These are phyloP conservation scores for Carex cristatella DNA, from an alignment of 176 grass and related monocot species.

Conservation along the genomic window DNA sequence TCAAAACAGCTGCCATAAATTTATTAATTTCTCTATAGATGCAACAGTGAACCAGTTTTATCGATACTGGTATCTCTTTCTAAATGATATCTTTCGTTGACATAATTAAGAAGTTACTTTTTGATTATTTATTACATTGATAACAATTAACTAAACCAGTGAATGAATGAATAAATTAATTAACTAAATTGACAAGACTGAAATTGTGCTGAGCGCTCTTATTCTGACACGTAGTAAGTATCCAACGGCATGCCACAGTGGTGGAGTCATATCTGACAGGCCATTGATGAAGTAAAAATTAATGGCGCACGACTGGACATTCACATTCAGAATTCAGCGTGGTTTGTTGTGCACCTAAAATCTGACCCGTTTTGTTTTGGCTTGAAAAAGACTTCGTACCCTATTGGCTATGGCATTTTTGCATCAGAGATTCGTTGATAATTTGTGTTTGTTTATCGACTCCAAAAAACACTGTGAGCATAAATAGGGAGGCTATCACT, in stretches of 20 bases:
- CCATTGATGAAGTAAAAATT: background rate
- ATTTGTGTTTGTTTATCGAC: background rate
- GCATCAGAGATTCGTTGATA: background rate
- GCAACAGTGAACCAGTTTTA: background rate
- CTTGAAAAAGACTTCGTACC: background rate
- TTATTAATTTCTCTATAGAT: background rate
- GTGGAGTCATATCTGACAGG: background rate
- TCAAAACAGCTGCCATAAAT: background rate
- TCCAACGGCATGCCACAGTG: background rate
- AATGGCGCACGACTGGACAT: background rate
- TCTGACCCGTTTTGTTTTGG: constrained; percentile 21
- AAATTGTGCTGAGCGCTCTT: background rate
- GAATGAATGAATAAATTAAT: background rate
- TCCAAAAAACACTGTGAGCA: background rate
- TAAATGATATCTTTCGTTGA: background rate
- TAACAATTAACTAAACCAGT: background rate
- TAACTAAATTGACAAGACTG: background rate
- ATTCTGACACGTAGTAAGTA: background rate
- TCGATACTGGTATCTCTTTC: background rate
- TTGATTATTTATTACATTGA: background rate
- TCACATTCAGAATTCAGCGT: background rate
- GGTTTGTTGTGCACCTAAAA: constrained; percentile 13
- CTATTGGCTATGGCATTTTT: constrained; percentile 11
- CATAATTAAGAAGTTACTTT: background rate
- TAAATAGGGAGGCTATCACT: background rate